phyloP scores from a whole-genome alignment of 2,329 filamentous ascomycete genomes.

The Curvularia eragrostidis region DNA sequence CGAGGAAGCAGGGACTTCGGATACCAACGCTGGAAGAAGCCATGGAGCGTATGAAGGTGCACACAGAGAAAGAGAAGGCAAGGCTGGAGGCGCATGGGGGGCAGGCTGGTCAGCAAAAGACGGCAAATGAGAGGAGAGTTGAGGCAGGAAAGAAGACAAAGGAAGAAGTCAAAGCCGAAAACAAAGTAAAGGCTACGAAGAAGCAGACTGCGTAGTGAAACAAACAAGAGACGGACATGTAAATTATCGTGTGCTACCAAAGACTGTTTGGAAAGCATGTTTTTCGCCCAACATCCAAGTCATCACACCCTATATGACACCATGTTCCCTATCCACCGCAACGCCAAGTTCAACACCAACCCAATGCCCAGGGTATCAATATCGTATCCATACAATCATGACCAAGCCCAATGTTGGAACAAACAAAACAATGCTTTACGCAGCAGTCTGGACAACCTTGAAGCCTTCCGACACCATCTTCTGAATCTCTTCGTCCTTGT shows the following conservation, averaged over 20 bases:
- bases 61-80: slow-evolving; percentile 29
- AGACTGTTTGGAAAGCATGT: background rate
- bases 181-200: slow-evolving; percentile 31
- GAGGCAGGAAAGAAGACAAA: slow-evolving; percentile 34
- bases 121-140: slow-evolving; percentile 36
- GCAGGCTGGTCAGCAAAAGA: slow-evolving; percentile 36
- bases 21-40: slow-evolving; percentile 44
- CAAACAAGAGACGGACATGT: slow-evolving; percentile 1
- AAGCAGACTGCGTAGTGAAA: slow-evolving; percentile 27
- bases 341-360: slow-evolving; percentile 4
- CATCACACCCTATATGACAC: background rate
- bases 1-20: slow-evolving; percentile 33
- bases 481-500: slow-evolving; percentile 89
- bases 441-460: slow-evolving; percentile 55
- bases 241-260: slow-evolving; percentile 3
- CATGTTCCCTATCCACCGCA: background rate
- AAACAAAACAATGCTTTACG: slow-evolving; percentile 4
- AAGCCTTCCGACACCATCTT: slow-evolving; percentile 79
- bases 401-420: background rate
- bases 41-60: slow-evolving; percentile 35
- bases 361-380: slow-evolving; percentile 8
- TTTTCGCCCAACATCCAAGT: background rate
- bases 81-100: slow-evolving; percentile 33
- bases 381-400: slow-evolving; percentile 5
- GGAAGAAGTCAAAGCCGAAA: slow-evolving; percentile 33